Base-by-base conservation (phyloP, 78 protist species). In the Dictyostelium citrinum region DNA sequence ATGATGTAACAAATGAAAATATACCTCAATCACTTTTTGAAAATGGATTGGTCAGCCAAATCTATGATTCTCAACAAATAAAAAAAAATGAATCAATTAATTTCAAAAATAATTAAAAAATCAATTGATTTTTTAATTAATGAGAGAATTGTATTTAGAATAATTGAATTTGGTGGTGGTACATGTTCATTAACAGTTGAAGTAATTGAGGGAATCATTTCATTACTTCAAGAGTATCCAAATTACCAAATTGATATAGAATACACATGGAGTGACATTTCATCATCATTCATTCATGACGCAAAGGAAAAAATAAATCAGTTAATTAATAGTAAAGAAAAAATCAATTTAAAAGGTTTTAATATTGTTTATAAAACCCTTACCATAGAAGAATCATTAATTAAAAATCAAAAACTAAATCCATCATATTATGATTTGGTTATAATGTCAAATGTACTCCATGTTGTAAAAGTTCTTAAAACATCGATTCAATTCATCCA, bases 391-490 rank as follows among this genome's bases (percentile, higher is more conserved):
- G 9, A 5, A 1, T 0, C 22, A 31, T 71, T 71, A 1, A 7
- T 71, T 14, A 24, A 68, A 1, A 71, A 71, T 20, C 82, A 76
- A 43, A 27, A n/a, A 8, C 24, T 76, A 43, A 76, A 76, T 8
- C 49, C 49, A 76, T 76, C 82, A 37, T 76, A 76, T 24, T 76
- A 76, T 76, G 82, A 76, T 35, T 76, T 76, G n/a, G 24, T 76
- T 24, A 17, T 76, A 10, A 37, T 76, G 82, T 24, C 60, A 9
- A 76, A 76, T 76, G 82, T 76, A 43, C 9, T 76, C 1, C 82
- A 76, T 76, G 51, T 76, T 20, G 61, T 43, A 5, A 76, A 61
- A 39, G 20, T 49, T 27, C 12, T 84, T 11, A 35, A 31, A 5
- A 3, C 5, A n/a, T 51, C 77, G 0, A 17, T 76, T 2, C 17